These are phyloP conservation scores for Stephania yunnanensis DNA, from an alignment of 164 flowering plant species.

Conservation along the genomic window DNA sequence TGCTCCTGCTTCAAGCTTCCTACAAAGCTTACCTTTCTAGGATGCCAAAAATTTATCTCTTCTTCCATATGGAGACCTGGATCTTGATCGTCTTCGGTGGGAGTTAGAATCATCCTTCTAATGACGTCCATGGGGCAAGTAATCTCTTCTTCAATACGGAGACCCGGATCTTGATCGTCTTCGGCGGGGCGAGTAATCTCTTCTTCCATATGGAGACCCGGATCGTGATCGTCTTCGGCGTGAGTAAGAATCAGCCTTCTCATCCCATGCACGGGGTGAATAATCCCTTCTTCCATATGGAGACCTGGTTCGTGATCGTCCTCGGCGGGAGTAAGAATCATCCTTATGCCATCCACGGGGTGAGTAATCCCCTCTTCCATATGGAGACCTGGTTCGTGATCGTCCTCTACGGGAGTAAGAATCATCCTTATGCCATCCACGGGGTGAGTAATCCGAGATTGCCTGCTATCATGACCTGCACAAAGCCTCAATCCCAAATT, in stretches of 20 bases:
- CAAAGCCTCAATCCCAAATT: background rate
- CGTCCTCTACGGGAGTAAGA: slow-evolving; percentile 29
- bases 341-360: slow-evolving; percentile 35
- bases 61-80: slow-evolving; percentile 8
- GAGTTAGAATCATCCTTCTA: slow-evolving; percentile 17
- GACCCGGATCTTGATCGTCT: slow-evolving; percentile 31
- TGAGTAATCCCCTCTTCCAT: slow-evolving; percentile 39
- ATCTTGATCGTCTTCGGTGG: slow-evolving; percentile 30
- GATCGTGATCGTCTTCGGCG: no score
- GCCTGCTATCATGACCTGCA: slow-evolving; percentile 37
- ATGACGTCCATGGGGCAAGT: slow-evolving; percentile 35
- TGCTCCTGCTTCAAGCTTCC: slow-evolving; percentile 22
- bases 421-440: slow-evolving; percentile 25
- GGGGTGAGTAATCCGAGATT: slow-evolving; percentile 33
- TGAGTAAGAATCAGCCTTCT: no score
- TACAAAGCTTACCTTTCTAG: slow-evolving; percentile 29
- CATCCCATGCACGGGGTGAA: no score
- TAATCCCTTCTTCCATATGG: slow-evolving; percentile 12
- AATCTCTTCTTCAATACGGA: slow-evolving; percentile 14
- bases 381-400: slow-evolving; percentile 33
- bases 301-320: slow-evolving; percentile 14
- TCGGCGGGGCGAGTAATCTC: background rate
- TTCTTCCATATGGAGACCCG: no score
- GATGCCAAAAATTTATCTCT: slow-evolving; percentile 16
- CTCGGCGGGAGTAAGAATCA: no score